These are phyloP conservation scores for Metschnikowia picachoensis DNA, from an alignment of 805 yeast species.

Conservation along the genomic window DNA sequence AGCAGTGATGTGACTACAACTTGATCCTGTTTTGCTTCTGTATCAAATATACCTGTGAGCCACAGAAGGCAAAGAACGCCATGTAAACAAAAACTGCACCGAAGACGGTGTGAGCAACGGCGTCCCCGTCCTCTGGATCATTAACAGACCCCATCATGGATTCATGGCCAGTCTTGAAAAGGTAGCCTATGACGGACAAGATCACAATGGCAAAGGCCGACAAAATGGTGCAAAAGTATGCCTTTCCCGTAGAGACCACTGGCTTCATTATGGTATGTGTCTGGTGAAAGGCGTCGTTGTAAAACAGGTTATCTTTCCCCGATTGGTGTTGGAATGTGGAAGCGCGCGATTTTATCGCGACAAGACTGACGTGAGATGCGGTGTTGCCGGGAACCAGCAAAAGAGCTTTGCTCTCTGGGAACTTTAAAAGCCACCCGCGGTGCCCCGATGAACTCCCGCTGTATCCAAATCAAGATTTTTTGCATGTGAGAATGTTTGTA, in stretches of 20 bases:
- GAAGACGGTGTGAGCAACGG: slow-evolving; percentile 87
- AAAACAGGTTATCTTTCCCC: too few species aligned
- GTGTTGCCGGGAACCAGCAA: too few species aligned
- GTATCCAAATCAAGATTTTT: too few species aligned
- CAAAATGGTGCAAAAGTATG: slow-evolving; percentile 92
- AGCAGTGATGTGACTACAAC: slow-evolving; percentile 15
- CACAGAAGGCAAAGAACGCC: slow-evolving; percentile 82
- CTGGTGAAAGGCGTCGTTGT: too few species aligned
- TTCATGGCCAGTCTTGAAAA: slow-evolving; percentile 80
- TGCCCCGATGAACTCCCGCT: too few species aligned
- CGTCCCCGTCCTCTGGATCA: slow-evolving; percentile 91
- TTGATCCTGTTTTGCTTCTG: slow-evolving; percentile 64
- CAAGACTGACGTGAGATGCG: too few species aligned
- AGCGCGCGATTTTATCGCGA: neutral
- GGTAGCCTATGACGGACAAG: slow-evolving; percentile 75
- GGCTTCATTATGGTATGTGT: slow-evolving; percentile 32
- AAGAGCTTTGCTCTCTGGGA: too few species aligned
- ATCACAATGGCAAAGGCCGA: slow-evolving; percentile 92
- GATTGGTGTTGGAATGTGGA: neutral
- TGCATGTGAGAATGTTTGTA: too few species aligned
- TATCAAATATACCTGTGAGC: slow-evolving; percentile 69
- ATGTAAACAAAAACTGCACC: slow-evolving; percentile 84
- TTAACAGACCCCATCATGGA: slow-evolving; percentile 86
- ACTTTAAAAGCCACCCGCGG: too few species aligned
- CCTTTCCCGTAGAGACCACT: slow-evolving; percentile 62